Conservation (phyloP, 2,329 filamentous ascomycete genomes). For the Lasiodiplodia sp. region DNA sequence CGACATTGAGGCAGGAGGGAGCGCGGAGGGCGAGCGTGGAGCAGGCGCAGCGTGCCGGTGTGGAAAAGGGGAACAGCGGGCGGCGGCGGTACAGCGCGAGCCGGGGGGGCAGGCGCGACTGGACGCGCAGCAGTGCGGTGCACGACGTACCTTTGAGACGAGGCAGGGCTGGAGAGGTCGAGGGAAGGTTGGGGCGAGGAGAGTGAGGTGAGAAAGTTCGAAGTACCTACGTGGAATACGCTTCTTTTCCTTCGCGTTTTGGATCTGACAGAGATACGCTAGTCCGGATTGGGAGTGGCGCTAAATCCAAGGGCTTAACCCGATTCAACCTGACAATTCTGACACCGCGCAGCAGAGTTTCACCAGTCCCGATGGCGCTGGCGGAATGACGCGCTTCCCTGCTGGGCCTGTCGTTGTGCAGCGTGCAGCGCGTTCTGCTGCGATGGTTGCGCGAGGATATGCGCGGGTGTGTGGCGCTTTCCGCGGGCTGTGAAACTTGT, state of each 20-base stretch:
- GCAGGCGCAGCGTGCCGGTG: constrained; percentile 36
- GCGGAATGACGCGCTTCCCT: constrained; percentile 1
- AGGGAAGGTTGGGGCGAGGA: constrained; percentile 38
- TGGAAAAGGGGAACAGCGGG: constrained; percentile 47
- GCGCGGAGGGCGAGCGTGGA: constrained; percentile 36
- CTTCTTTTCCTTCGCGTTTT: constrained; percentile 32
- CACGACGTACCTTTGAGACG: constrained; percentile 31
- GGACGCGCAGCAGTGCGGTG: constrained; percentile 36
- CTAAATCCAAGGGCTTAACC: constrained; percentile 28
- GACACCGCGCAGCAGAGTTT: constrained; percentile 30
- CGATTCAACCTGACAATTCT: constrained; percentile 30
- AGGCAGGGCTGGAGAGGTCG: constrained; percentile 37
- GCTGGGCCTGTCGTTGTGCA: constrained; percentile 14
- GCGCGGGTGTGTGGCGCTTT: constrained; percentile 8
- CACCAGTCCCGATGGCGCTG: constrained; percentile 31
- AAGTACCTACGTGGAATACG: constrained; percentile 32
- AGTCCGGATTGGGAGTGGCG: constrained; percentile 29
- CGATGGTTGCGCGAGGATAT: constrained; percentile 19
- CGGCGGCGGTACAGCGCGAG: constrained; percentile 34
- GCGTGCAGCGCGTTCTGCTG: constrained; percentile 23
- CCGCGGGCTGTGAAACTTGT: constrained; percentile 16
- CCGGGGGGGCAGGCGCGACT: constrained; percentile 32
- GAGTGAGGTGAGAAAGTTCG: constrained; percentile 30
- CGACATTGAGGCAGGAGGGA: constrained; percentile 9
- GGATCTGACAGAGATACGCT: constrained; percentile 30